Conservation (phyloP, 805 yeast genomes). For the Hanseniaspora nectarophila region DNA sequence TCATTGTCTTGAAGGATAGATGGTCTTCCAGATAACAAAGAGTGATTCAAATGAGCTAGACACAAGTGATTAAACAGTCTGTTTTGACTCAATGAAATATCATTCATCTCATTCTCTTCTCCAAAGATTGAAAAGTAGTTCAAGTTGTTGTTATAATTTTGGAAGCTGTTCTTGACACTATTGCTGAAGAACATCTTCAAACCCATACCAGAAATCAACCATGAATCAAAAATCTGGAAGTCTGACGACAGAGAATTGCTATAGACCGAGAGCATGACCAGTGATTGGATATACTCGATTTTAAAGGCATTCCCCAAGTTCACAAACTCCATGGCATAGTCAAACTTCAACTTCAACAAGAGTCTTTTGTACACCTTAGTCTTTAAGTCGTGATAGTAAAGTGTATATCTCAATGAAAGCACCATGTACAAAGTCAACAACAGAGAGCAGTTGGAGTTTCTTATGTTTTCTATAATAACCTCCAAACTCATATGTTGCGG, state of each 20-base stretch:
- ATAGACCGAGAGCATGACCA: slow-evolving; percentile 54
- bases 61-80: slow-evolving; percentile 64
- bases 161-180: neutral
- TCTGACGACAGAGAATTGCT: slow-evolving; percentile 48
- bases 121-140: slow-evolving; percentile 17
- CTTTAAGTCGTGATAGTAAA: slow-evolving; percentile 26
- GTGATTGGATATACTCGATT: slow-evolving; percentile 55
- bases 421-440: slow-evolving; percentile 57
- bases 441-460: slow-evolving; percentile 41
- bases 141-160: slow-evolving; percentile 37
- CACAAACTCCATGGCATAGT: slow-evolving; percentile 37
- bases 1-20: slow-evolving; percentile 50
- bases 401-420: slow-evolving; percentile 42
- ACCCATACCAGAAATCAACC: slow-evolving; percentile 58
- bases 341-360: slow-evolving; percentile 38
- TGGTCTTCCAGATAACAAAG: slow-evolving; percentile 55
- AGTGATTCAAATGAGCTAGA: slow-evolving; percentile 53
- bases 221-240: slow-evolving; percentile 48
- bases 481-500: slow-evolving; percentile 43
- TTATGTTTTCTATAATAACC: slow-evolving; percentile 38
- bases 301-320: slow-evolving; percentile 31
- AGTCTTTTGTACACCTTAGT: slow-evolving; percentile 35
- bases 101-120: slow-evolving; percentile 30
- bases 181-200: slow-evolving; percentile 30
- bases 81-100: slow-evolving; percentile 40